A percentile compares a stretch with the other conserved stretches of the same genome.
phyloP scores from a whole-genome alignment of 2,329 filamentous ascomycete genomes.

The Neurospora sp. region DNA sequence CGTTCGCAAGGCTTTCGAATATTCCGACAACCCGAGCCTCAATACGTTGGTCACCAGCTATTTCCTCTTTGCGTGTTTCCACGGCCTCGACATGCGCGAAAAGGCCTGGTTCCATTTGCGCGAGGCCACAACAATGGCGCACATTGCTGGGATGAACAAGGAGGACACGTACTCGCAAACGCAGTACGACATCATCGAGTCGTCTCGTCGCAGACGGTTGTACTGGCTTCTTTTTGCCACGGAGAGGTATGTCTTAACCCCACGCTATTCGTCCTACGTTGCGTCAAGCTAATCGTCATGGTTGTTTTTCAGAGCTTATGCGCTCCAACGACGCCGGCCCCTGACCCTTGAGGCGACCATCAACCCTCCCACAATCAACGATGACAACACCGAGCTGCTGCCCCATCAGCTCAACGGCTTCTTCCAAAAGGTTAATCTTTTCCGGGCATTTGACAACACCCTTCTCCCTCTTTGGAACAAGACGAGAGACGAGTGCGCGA shows the following conservation, averaged over 20 bases:
- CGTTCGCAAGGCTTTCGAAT: conserved; percentile 54
- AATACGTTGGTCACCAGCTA: conserved; percentile 63
- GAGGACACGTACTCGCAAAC: conserved; percentile 46
- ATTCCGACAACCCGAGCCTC: conserved; percentile 43
- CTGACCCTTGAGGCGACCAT: conserved; percentile 61
- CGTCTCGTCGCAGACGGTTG: conserved; percentile 52
- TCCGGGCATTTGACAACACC: conserved; percentile 54
- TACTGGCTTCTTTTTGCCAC: conserved; percentile 66
- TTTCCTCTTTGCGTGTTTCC: conserved; percentile 65
- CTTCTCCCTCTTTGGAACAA: conserved; percentile 60
- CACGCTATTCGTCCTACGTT: neutral
- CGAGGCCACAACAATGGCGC: conserved; percentile 62
- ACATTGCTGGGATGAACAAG: conserved; percentile 50
- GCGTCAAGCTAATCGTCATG: conserved; percentile 11
- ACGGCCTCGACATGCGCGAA: conserved; percentile 61
- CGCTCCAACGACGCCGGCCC: conserved; percentile 58
- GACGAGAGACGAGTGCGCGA: conserved; percentile 45
- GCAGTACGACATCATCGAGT: conserved; percentile 48
- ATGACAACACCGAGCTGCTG: conserved; percentile 48
- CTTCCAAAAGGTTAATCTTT: conserved; percentile 51
- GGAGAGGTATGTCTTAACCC: conserved; percentile 46
- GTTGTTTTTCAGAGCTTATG: conserved; percentile 47
- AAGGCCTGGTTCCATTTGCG: conserved; percentile 72
- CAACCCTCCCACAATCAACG: conserved; percentile 50
- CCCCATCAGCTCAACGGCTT: conserved; percentile 45